Conservation (phyloP, 306 rosid species). For the Lotus japonicus region DNA sequence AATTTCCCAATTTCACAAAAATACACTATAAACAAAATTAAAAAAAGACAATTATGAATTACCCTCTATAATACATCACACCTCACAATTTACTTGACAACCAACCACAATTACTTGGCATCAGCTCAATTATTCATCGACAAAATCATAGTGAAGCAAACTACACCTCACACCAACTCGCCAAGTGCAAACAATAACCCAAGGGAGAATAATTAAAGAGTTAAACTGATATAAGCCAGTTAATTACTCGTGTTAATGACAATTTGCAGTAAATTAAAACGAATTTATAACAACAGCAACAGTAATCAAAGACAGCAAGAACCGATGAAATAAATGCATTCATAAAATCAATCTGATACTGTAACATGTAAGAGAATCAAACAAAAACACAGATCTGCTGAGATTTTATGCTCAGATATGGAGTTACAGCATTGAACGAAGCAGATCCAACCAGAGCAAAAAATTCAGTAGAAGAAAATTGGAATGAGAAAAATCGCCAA, state of each 20-base stretch:
- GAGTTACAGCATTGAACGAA: slow-evolving; percentile 1
- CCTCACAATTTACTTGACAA: background rate
- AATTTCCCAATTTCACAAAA: slow-evolving; percentile 1
- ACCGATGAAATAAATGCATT: background rate
- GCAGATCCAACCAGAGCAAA: slow-evolving; percentile 31
- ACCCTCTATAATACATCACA: background rate
- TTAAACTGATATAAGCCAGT: background rate
- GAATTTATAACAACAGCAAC: background rate
- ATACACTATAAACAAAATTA: background rate
- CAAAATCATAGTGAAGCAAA: too few relatives aligned
- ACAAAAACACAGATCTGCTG: slow-evolving; percentile 21
- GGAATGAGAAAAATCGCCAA: background rate
- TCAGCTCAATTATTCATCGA: background rate
- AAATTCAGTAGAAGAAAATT: background rate
- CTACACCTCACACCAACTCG: too few relatives aligned
- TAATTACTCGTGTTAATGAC: background rate
- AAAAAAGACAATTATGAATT: background rate
- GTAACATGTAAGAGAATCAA: background rate
- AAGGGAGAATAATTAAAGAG: background rate
- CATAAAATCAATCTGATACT: background rate
- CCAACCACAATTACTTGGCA: background rate
- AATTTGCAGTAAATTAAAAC: background rate
- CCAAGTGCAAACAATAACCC: background rate
- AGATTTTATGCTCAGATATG: background rate
- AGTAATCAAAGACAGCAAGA: background rate